phyloP scores from a whole-genome alignment of 345 rosid species.

The Citrus sp. region DNA sequence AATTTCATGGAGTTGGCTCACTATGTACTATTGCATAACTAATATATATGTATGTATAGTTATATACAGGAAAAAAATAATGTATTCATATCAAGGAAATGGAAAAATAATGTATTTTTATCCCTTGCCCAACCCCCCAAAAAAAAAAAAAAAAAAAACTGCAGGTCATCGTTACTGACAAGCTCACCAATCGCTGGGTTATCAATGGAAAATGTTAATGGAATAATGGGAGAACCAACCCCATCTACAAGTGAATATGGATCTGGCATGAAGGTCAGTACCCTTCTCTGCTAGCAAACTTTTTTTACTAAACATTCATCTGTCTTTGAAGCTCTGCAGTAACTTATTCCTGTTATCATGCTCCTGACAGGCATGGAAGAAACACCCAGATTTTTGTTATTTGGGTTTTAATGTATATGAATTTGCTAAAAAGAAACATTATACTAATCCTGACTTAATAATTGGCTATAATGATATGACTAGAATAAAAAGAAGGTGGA shows the following conservation, averaged over 20 bases:
- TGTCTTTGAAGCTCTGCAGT: slow-evolving; percentile 1
- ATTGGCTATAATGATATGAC: not conserved
- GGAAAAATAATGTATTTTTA: not conserved
- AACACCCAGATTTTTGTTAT: not conserved
- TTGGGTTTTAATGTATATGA: not conserved
- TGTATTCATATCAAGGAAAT: too few species aligned
- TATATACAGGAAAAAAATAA: too few species aligned
- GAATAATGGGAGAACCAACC: slow-evolving; percentile 48
- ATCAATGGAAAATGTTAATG: slow-evolving; percentile 78
- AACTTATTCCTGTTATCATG: not conserved
- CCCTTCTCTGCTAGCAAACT: not conserved
- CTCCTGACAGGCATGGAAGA: slow-evolving; percentile 4
- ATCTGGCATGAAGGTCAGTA: slow-evolving; percentile 71
- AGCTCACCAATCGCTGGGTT: slow-evolving; percentile 50
- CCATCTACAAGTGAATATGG: slow-evolving; percentile 65
- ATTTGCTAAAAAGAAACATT: not conserved
- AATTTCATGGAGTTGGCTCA: not conserved
- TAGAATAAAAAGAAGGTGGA: not conserved
- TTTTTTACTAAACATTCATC: slow-evolving; percentile 6
- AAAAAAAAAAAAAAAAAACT: not conserved
- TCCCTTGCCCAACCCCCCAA: not conserved
- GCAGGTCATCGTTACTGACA: slow-evolving; percentile 63
- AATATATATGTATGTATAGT: not conserved
- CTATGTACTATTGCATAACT: not conserved
- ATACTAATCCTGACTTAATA: not conserved